Evolutionary conservation across 371 early-diverging fungal species (phyloP).

Genomic region (Mycotypha africana): DNA sequence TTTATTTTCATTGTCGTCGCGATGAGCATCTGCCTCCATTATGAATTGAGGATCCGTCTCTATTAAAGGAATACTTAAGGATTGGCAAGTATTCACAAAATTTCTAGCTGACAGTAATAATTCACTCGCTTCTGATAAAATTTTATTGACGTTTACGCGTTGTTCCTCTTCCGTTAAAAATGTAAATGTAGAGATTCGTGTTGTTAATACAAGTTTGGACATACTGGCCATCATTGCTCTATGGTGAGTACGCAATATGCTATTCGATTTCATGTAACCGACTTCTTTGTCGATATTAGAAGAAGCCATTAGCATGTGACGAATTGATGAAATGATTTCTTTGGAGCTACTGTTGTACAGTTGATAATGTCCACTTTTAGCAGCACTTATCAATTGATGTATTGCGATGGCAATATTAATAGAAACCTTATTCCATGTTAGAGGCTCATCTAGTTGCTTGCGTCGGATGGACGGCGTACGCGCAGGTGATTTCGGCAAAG

Average conservation of each 20-base stretch:
- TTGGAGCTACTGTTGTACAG: conserved; percentile 49
- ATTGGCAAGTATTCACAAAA: conserved; percentile 28
- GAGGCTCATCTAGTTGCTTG: conserved; percentile 9
- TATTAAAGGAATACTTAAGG: conserved; percentile 10
- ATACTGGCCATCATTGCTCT: conserved; percentile 71
- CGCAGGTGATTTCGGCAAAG: conserved; percentile 16
- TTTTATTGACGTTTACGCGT: conserved; percentile 22
- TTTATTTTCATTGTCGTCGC: background rate
- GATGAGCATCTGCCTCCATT: background rate
- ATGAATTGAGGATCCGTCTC: conserved; percentile 15
- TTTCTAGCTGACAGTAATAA: conserved; percentile 18
- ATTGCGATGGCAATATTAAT: conserved; percentile 59
- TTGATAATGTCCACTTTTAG: conserved; percentile 34
- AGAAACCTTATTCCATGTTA: conserved; percentile 62
- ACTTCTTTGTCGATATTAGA: conserved; percentile 62
- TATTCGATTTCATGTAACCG: conserved; percentile 53
- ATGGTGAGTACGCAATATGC: conserved; percentile 64
- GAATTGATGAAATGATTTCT: conserved; percentile 71
- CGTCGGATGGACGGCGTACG: conserved; percentile 14
- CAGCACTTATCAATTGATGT: conserved; percentile 59
- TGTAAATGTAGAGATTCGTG: conserved; percentile 4
- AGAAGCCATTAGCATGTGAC: conserved; percentile 77
- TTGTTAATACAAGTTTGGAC: conserved; percentile 70
- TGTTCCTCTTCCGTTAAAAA: conserved; percentile 50
- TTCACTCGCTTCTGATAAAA: conserved; percentile 21